These are phyloP conservation scores for Raphanus raphanistrum DNA, from an alignment of 345 rosid genomes.

Conservation along the genomic window DNA sequence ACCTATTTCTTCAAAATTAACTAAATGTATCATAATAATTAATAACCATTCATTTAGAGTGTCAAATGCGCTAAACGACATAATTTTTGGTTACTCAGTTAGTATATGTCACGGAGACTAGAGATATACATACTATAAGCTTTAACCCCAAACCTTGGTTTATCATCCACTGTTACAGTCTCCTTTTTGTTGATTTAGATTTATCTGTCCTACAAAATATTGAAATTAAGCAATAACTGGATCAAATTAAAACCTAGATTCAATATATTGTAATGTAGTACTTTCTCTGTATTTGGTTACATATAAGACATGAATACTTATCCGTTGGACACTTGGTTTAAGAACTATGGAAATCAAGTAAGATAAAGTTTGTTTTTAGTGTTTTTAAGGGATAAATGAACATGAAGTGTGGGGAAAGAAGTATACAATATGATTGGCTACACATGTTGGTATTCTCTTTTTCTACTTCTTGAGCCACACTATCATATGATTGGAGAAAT, in stretches of 20 bases:
- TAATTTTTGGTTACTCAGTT: not conserved
- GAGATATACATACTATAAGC: not conserved
- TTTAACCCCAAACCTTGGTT: conserved; percentile 2
- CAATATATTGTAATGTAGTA: not conserved
- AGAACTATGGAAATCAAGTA: conserved; percentile 23
- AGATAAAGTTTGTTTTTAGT: conserved; percentile 20
- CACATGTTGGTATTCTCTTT: conserved; percentile 40
- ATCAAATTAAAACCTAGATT: not conserved
- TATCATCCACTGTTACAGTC: not conserved
- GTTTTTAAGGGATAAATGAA: conserved; percentile 27
- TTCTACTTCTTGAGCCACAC: conserved; percentile 38
- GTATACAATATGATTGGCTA: conserved; percentile 32
- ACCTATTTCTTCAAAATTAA: not conserved
- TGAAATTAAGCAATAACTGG: not conserved
- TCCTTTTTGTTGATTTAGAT: not conserved
- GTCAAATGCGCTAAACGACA: not conserved
- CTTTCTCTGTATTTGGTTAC: not conserved
- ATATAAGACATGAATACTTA: not conserved
- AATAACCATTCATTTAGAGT: not conserved
- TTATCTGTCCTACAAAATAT: not conserved
- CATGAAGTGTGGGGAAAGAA: conserved; percentile 36
- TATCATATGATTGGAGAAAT: conserved; percentile 36
- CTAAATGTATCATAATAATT: not conserved
- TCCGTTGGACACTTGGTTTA: not conserved
- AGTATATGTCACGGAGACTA: not conserved